Evolutionary conservation across 1,139 yeast species (phyloP), one percentile per base, ranked within the genome.

Genomic region (Komagataea norvegica): DNA sequence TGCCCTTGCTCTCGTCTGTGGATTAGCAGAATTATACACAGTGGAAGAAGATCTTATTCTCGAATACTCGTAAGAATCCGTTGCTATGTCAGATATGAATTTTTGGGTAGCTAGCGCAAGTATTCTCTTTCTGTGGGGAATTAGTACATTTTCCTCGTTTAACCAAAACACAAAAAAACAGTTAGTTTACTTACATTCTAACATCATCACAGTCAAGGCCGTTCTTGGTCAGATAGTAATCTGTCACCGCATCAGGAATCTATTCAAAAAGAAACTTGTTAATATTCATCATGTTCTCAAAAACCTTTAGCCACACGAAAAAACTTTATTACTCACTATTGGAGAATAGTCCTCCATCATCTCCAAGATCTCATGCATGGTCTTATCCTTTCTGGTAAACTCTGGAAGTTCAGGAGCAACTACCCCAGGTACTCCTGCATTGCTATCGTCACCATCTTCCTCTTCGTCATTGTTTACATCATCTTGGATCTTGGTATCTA

Each of bases 221-320:
- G 44, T 89, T 83, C 54, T 83, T 83, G 17, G 89, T 80, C 36
- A 93, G 65, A 55, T 91, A 91, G 59, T 87, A 91, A 55, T 91
- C 97, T 0, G 96, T 86, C n/a, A 93, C 97, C 0, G 95, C 93
- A 57, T 93, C 98, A 0, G 99, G 99, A 31, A 93, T 91, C 56
- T 52, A 34, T 11, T n/a, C n/a, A n/a, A n/a, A n/a, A n/a, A n/a
- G n/a, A n/a, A n/a, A n/a, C n/a, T n/a, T n/a, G n/a, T n/a, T n/a
- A n/a, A n/a, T n/a, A n/a, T n/a, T n/a, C n/a, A n/a, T n/a, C n/a
- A n/a, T n/a, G n/a, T n/a, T n/a, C n/a, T n/a, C n/a, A n/a, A n/a
- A n/a, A n/a, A n/a, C n/a, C n/a, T n/a, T n/a, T n/a, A n/a, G n/a
- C n/a, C n/a, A n/a, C n/a, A n/a, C n/a, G n/a, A n/a, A n/a, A 8